A percentile compares a stretch with the other conserved stretches of the same genome.
Conservation (phyloP, 305 asterid species). For the Fraxinus sp. region DNA sequence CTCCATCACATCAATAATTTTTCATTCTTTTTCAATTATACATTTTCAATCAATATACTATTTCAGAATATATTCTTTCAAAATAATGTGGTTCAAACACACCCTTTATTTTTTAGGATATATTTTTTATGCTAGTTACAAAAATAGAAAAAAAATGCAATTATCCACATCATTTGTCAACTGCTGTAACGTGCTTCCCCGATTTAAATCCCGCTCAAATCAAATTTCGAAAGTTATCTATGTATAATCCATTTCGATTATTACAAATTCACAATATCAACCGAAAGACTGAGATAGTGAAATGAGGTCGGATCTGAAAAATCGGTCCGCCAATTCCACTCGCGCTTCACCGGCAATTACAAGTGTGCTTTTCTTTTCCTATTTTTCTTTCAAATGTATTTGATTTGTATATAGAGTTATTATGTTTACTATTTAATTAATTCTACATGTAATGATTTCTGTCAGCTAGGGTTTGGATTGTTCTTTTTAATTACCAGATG, state of each 20-base stretch:
- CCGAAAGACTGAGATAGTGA: background rate
- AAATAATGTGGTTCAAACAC: no score
- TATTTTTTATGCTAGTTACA: no score
- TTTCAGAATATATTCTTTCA: no score
- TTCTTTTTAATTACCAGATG: background rate
- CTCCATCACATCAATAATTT: no score
- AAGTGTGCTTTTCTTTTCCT: conserved; percentile 3
- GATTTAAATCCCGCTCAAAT: background rate
- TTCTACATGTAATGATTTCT: background rate
- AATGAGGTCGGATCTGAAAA: conserved; percentile 34
- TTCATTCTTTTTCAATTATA: no score
- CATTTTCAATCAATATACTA: no score
- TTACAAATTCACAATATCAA: background rate
- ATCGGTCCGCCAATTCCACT: conserved; percentile 31
- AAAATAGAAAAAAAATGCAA: no score
- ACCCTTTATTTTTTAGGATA: no score
- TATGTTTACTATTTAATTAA: background rate
- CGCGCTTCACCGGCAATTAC: conserved; percentile 30
- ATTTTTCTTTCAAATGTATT: background rate
- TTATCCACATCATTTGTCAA: no score
- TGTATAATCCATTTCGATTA: background rate
- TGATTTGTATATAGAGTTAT: background rate
- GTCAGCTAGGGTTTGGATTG: background rate
- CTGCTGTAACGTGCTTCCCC: background rate
- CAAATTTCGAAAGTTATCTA: background rate